Evolutionary conservation across 164 flowering plant genomes (phyloP).

Genomic region (grape (Vitis vinifera)): DNA sequence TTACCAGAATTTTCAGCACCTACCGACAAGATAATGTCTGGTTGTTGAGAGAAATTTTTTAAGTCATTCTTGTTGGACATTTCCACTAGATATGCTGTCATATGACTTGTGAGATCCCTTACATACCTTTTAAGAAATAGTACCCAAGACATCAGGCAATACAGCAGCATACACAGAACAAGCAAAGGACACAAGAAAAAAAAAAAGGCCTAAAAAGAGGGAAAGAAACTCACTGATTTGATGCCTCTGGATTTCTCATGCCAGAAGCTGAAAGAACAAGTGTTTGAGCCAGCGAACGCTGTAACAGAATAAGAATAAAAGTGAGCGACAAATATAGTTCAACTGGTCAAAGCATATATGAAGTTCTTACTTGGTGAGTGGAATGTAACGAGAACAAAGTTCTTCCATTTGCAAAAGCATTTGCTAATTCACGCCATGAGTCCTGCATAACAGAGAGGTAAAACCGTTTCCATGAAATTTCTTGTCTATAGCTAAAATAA

Average conservation of each 20-base stretch:
- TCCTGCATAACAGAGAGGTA: conserved; percentile 47
- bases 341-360: not conserved
- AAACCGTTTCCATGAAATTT: not conserved
- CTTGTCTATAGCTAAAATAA: not conserved
- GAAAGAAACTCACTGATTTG: conserved; percentile 69
- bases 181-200: not conserved
- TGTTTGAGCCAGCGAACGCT: conserved; percentile 91
- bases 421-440: conserved; percentile 78
- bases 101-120: conserved; percentile 65
- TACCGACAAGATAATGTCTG: conserved; percentile 72
- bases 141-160: conserved; percentile 1
- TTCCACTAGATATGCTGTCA: conserved; percentile 59
- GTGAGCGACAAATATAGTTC: not conserved
- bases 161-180: not conserved
- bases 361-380: conserved; percentile 66
- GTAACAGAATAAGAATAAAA: conserved; percentile 15
- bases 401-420: conserved; percentile 69
- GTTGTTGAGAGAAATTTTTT: conserved; percentile 64
- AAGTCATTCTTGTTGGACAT: conserved; percentile 63
- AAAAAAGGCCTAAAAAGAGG: not conserved
- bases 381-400: conserved; percentile 55
- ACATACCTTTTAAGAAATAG: conserved; percentile 53
- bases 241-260: conserved; percentile 55
- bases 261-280: conserved; percentile 79
- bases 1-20: conserved; percentile 16